Evolutionary conservation across 495 filamentous ascomycete species (phyloP), one percentile per base, ranked within the genome.

Genomic region (Lophium mytilinum): DNA sequence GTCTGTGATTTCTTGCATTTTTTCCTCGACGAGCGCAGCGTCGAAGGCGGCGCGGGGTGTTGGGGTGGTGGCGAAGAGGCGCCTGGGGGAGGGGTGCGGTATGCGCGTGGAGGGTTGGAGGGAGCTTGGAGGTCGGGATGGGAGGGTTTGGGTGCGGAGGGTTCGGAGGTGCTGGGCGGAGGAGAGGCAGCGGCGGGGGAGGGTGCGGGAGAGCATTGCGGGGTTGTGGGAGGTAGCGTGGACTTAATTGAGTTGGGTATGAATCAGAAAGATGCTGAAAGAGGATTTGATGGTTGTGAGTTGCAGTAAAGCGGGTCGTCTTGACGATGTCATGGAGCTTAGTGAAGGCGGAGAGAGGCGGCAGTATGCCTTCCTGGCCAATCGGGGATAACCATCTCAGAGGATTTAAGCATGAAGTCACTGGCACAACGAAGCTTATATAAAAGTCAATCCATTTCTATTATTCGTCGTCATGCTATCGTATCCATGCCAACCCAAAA

Each of bases 1-100:
- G 41, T 78, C 75, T 60, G 69, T 68, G 41, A 78, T 71, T 39
- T 73, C 69, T 33, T 76, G 73, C 46, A 78, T 68, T 12, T 69
- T 64, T 37, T 69, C 66, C 52, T 76, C 74, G n/a, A 69, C 71
- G 4, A 64, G 35, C 24, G 60, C 57, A 67, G 58, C 53, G 41
- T 15, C 19, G 41, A n/a, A 9, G 8, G 11, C 12, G 11, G 8
- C 19, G 15, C 41, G 41, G 15, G 9, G 7, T 7, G 1, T 14
- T 1, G 41, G 41, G 12, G 8, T 17, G 6, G 41, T 19, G 15
- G 41, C 12, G 41, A 45, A 45, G 41, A 17, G 41, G 7, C 41
- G 41, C 0, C 19, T 9, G 15, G 41, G 41, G 12, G 19, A 1
- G 21, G 4, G 9, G 8, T 24, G 45, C 9, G 1, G 1, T 7